Base-by-base conservation (phyloP, 306 rosid species). In the Begonia loranthoides region DNA sequence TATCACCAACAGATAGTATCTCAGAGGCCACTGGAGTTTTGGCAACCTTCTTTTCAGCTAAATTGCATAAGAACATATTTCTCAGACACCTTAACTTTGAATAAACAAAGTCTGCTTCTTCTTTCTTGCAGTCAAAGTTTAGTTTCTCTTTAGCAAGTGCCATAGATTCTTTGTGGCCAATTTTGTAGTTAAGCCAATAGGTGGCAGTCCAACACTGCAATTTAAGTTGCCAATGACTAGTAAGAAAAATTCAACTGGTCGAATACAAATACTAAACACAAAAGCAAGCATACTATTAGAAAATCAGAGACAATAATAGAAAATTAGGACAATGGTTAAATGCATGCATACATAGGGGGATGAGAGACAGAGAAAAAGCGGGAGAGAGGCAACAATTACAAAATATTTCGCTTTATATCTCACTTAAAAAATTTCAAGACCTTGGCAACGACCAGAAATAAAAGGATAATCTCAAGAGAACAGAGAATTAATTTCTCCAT, bases 201-300 rank as follows among this genome's bases (percentile, higher is more conserved):
- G 85, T 83, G 33, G 71, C 92, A 66, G 81, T 76, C 92, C 96
- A 83, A 70, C 73, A 67, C 94, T 87, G 90, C 67, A 68, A 72
- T 58, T 65, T 54, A 49, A 57, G 63, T 41, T 24, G 63, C 21
- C 19, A 69, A 17, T 55, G 13, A 1, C 17, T 45, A 58, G 52
- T 38, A 12, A 59, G 39, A 66, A 46, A 64, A 4, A 22, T 33
- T 62, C 12, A 45, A 45, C 39, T 13, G 28, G 50, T 64, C 34
- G 4, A 22, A 17, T 41, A 28, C 19, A 28, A 15, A 61, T 41
- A 43, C 60, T 28, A 28, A 28, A 28, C 36, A 28, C 36, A 28
- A 28, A 28, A 28, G 36, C 8, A 28, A 28, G 36, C 36, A 28
- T 28, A 28, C 9, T 5, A 28, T 28, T 28, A 28, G 36, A 28